phyloP scores from a whole-genome alignment of 1,284 basidiomycete species.

The Apiotrichum porosum region DNA sequence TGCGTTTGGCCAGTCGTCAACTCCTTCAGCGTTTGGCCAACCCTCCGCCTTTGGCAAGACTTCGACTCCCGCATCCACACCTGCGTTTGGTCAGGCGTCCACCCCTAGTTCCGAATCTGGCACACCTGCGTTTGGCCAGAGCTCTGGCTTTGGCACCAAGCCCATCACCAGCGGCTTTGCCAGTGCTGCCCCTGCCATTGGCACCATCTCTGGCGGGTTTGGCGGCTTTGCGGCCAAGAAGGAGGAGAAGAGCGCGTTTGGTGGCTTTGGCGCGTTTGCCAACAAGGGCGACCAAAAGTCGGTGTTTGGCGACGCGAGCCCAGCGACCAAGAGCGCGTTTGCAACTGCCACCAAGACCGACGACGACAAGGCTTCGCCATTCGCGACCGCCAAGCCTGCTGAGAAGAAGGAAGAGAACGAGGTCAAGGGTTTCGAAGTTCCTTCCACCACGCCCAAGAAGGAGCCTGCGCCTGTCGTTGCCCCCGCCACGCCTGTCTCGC shows the following conservation, averaged over 20 bases:
- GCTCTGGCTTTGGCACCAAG: constrained; percentile 8
- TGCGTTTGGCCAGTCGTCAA: constrained; percentile 6
- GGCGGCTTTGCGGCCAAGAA: constrained; percentile 32
- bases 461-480: background rate
- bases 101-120: background rate
- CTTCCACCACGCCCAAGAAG: background rate
- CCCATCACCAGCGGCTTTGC: background rate
- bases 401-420: background rate
- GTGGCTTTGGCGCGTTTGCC: constrained; percentile 30
- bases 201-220: constrained; percentile 36
- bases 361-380: background rate
- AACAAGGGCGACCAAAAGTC: background rate
- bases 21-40: constrained; percentile 7
- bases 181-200: constrained; percentile 16
- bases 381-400: background rate
- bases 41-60: constrained; percentile 8
- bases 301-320: constrained; percentile 15
- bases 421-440: background rate
- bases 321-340: background rate
- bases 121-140: constrained; percentile 12
- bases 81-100: constrained; percentile 21
- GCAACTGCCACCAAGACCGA: background rate
- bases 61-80: constrained; percentile 6
- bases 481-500: background rate
- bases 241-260: constrained; percentile 10